These are phyloP conservation scores for Senna siamea DNA, from an alignment of 306 rosid genomes.

Conservation along the genomic window DNA sequence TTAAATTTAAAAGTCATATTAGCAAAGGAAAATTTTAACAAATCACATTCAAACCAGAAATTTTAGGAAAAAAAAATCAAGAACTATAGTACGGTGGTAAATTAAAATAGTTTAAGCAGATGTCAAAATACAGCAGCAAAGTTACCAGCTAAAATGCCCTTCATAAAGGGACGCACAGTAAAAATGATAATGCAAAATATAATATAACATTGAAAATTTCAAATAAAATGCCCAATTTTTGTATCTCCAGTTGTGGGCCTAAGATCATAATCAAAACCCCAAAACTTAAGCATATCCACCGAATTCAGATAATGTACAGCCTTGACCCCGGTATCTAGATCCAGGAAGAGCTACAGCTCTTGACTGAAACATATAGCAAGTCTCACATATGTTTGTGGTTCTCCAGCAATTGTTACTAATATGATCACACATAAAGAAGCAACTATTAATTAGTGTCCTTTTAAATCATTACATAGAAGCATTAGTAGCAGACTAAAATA, in stretches of 20 bases:
- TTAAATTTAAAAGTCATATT: slow-evolving; percentile 11
- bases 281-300: not conserved
- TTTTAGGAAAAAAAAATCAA: slow-evolving; percentile 29
- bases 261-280: slow-evolving; percentile 6
- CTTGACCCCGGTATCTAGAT: too few relatives aligned
- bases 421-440: too few relatives aligned
- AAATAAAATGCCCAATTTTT: not conserved
- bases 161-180: slow-evolving; percentile 5
- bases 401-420: too few relatives aligned
- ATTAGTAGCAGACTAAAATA: too few relatives aligned
- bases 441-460: too few relatives aligned
- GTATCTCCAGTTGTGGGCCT: slow-evolving; percentile 11
- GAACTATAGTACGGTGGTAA: slow-evolving; percentile 13
- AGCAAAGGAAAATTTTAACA: slow-evolving; percentile 16
- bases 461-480: too few relatives aligned
- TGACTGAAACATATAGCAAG: too few relatives aligned
- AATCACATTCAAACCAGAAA: slow-evolving; percentile 23
- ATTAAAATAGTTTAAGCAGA: slow-evolving; percentile 6
- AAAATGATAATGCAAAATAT: slow-evolving; percentile 1
- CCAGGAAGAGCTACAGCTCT: too few relatives aligned
- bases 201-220: not conserved
- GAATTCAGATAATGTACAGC: slow-evolving; percentile 27
- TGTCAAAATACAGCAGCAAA: slow-evolving; percentile 19
- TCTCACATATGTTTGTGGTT: too few relatives aligned
- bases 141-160: slow-evolving; percentile 32